phyloP scores from a whole-genome alignment of 441 rosid genomes.

The Macaranga tanarius region DNA sequence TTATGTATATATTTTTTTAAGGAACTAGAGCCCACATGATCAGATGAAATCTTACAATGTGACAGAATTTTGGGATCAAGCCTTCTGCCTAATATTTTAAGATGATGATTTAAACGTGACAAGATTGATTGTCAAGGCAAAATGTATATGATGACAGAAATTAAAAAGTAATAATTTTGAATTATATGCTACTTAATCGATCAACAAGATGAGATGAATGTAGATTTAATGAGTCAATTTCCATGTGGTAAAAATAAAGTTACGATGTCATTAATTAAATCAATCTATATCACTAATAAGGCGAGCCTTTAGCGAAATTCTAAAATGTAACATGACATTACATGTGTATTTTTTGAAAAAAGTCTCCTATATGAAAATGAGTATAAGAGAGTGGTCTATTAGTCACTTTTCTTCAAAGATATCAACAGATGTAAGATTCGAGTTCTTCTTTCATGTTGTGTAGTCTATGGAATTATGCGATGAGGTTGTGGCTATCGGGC shows the following conservation, averaged over 20 bases:
- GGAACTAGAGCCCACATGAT: conserved; percentile 24
- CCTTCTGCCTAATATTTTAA: neutral
- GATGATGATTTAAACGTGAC: neutral
- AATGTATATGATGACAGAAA: neutral
- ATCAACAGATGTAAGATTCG: too few species aligned
- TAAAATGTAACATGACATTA: too few species aligned
- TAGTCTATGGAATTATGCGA: too few species aligned
- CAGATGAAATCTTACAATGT: conserved; percentile 22
- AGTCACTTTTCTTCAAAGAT: too few species aligned
- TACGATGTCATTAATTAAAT: neutral
- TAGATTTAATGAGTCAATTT: neutral
- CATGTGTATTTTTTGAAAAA: too few species aligned
- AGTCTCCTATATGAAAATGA: too few species aligned
- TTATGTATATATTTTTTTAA: neutral
- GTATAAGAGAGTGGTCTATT: too few species aligned
- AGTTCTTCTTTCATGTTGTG: too few species aligned
- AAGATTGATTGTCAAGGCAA: conserved; percentile 20
- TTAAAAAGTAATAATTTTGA: neutral
- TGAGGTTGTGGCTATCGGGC: neutral
- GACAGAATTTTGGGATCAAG: conserved; percentile 5
- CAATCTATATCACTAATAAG: neutral
- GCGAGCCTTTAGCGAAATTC: too few species aligned
- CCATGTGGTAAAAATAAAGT: neutral
- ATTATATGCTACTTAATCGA: neutral
- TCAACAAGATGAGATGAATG: neutral